Conservation (phyloP, 768 basidiomycete genomes). For the Panus rudis region DNA sequence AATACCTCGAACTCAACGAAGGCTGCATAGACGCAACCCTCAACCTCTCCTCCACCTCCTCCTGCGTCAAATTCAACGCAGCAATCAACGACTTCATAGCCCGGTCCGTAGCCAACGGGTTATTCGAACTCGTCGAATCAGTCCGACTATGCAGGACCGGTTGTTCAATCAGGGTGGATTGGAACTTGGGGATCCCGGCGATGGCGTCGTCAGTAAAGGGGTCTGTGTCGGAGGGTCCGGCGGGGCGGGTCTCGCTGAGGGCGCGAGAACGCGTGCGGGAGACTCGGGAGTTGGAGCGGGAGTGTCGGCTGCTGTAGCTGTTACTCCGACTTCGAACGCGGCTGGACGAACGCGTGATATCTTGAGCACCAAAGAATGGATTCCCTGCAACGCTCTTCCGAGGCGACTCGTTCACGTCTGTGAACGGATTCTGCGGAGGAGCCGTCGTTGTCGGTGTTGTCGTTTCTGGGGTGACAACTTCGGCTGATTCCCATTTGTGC, state of each 20-base stretch:
- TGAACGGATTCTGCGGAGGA: constrained; percentile 29
- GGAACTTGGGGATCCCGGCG: neutral
- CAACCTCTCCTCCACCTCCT: constrained; percentile 41
- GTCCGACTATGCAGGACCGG: constrained; percentile 29
- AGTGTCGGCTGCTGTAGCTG: constrained; percentile 12
- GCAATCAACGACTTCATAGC: constrained; percentile 62
- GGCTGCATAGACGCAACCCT: constrained; percentile 56
- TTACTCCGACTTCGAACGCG: constrained; percentile 21
- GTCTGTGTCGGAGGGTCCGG: constrained; percentile 20
- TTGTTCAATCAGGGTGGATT: constrained; percentile 16
- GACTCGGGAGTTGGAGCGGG: constrained; percentile 7
- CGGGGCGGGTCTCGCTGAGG: constrained; percentile 3
- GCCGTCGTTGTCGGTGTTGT: constrained; percentile 12
- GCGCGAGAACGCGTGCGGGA: constrained; percentile 11
- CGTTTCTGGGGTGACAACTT: constrained; percentile 44
- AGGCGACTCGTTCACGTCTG: constrained; percentile 22
- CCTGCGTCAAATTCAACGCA: constrained; percentile 47
- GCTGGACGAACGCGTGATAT: constrained; percentile 14
- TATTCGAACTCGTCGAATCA: too few relatives aligned
- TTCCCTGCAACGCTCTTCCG: constrained; percentile 35
- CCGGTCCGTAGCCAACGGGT: constrained; percentile 33
- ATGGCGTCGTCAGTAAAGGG: constrained; percentile 36
- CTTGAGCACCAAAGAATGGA: constrained; percentile 36
- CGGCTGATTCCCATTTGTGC: constrained; percentile 67
- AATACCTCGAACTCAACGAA: constrained; percentile 30